Percentiles rank a stretch among this genome's conserved stretches.
Evolutionary conservation across 441 rosid species (phyloP).

Genomic region (Euphorbia celastroides): DNA sequence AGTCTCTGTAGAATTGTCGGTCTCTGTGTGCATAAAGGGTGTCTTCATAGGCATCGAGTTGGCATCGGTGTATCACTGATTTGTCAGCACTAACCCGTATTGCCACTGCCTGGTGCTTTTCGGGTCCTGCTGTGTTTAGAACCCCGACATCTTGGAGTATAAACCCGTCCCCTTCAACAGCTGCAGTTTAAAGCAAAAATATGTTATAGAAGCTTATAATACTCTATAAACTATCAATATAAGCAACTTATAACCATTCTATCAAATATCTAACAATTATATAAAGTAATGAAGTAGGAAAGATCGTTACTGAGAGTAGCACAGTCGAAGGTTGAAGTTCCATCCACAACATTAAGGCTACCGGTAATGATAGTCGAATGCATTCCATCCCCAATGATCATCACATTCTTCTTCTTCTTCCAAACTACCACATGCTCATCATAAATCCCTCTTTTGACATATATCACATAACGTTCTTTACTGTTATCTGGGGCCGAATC

Average conservation of each 20-base stretch:
- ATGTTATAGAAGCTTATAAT: too few relatives aligned
- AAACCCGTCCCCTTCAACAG: slow-evolving; percentile 21
- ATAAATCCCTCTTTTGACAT: slow-evolving; percentile 53
- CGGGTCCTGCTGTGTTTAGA: slow-evolving; percentile 20
- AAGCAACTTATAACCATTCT: too few relatives aligned
- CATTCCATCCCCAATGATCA: slow-evolving; percentile 71
- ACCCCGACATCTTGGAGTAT: slow-evolving; percentile 17
- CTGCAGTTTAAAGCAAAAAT: neutral
- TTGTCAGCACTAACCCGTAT: slow-evolving; percentile 16
- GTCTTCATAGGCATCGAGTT: slow-evolving; percentile 19
- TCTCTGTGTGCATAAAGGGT: slow-evolving; percentile 15
- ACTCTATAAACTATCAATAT: too few relatives aligned
- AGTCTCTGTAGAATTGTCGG: slow-evolving; percentile 22
- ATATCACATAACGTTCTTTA: slow-evolving; percentile 42
- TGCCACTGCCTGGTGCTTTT: slow-evolving; percentile 33
- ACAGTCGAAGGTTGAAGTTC: slow-evolving; percentile 50
- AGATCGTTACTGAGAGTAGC: slow-evolving; percentile 68
- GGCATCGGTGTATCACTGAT: slow-evolving; percentile 19
- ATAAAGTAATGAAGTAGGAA: neutral
- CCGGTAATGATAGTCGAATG: slow-evolving; percentile 68
- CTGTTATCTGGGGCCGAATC: slow-evolving; percentile 44
- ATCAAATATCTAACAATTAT: too few relatives aligned
- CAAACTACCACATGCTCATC: slow-evolving; percentile 64
- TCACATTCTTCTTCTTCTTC: slow-evolving; percentile 59
- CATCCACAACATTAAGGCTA: slow-evolving; percentile 42